Conservation (phyloP, 768 basidiomycete genomes). For the Suillus tomentosus region DNA sequence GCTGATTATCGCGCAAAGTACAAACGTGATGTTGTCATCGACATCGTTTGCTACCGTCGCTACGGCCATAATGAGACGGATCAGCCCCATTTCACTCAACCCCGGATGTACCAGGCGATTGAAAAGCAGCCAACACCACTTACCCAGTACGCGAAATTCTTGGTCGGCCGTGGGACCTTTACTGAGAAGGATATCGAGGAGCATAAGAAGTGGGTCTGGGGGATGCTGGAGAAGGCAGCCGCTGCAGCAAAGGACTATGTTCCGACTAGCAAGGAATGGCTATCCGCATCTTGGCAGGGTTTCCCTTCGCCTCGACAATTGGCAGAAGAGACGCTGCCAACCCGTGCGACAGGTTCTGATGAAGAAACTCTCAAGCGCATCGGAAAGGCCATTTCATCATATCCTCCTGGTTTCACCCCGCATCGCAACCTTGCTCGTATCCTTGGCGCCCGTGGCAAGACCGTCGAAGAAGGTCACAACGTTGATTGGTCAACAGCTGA, state of each 20-base stretch:
- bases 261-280: conserved; percentile 94
- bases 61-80: conserved; percentile 99
- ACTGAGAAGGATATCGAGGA: conserved; percentile 96
- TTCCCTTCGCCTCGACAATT: conserved; percentile 98
- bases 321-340: conserved; percentile 90
- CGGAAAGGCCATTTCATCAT: conserved; percentile 84
- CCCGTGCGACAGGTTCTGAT: conserved; percentile 81
- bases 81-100: conserved; percentile 98
- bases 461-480: conserved; percentile 84
- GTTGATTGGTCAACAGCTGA: conserved; percentile 99
- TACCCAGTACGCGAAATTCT: conserved; percentile 88
- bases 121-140: conserved; percentile 91
- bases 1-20: conserved; percentile 98
- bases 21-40: conserved; percentile 98
- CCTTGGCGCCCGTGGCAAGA: conserved; percentile 82
- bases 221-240: conserved; percentile 96
- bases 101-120: conserved; percentile 97
- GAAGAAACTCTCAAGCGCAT: conserved; percentile 77
- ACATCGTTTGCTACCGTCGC: conserved; percentile 98
- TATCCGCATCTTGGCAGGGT: conserved; percentile 96
- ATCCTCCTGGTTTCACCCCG: conserved; percentile 81
- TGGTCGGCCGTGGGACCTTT: conserved; percentile 90
- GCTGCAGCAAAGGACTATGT: conserved; percentile 94
- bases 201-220: conserved; percentile 99
- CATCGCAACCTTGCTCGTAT: conserved; percentile 96